Conservation (phyloP, 2,329 filamentous ascomycete species). For the Pyrenophora seminiperda region DNA sequence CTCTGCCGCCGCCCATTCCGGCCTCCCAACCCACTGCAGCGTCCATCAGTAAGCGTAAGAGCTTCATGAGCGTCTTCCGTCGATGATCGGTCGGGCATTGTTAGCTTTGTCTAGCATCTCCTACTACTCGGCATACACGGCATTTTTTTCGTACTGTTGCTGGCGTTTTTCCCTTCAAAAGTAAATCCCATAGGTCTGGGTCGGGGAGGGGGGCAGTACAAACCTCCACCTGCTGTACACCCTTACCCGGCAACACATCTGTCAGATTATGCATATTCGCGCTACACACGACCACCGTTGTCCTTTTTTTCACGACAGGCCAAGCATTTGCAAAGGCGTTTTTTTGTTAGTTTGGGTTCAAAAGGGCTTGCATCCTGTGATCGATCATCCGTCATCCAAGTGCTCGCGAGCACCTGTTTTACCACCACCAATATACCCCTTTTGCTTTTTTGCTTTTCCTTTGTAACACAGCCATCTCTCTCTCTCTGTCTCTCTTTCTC, state of each 20-base stretch:
- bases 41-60: constrained; percentile 55
- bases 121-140: background rate
- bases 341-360: no score
- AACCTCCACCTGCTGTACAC: no score
- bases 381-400: no score
- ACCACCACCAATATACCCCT: constrained; percentile 16
- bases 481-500: no score
- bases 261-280: no score
- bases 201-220: no score
- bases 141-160: background rate
- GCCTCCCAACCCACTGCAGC: constrained; percentile 35
- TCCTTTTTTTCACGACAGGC: background rate
- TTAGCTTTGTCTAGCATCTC: background rate
- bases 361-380: no score
- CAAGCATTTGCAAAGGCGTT: constrained; percentile 5
- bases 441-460: constrained; percentile 4
- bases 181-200: no score
- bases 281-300: background rate
- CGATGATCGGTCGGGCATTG: constrained; percentile 18
- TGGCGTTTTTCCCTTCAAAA: no score
- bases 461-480: background rate
- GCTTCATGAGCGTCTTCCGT: constrained; percentile 53
- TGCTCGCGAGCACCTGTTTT: background rate
- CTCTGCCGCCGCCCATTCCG: constrained; percentile 39
- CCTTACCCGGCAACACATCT: no score